phyloP scores from a whole-genome alignment of 148 eudicot genomes.

The Suaeda aralocaspica region DNA sequence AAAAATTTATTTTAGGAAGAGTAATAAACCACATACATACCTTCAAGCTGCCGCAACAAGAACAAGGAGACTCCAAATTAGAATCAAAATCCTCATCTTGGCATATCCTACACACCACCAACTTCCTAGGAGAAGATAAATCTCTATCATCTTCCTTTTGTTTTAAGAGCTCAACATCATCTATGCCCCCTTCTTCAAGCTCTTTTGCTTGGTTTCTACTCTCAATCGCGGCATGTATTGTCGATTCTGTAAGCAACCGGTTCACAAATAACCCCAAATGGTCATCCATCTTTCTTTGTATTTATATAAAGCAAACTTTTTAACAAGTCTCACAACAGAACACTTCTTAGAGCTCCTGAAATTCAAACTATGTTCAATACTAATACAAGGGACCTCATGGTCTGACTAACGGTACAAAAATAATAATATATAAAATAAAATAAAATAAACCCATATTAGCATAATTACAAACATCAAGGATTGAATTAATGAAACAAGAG shows the following conservation, averaged over 20 bases:
- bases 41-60: slow-evolving; percentile 97
- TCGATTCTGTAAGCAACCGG: slow-evolving; percentile 85
- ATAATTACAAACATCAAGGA: neutral
- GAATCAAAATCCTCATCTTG: slow-evolving; percentile 86
- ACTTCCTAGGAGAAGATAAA: slow-evolving; percentile 43
- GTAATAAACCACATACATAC: slow-evolving; percentile 15
- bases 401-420: no score
- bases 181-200: slow-evolving; percentile 30
- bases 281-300: slow-evolving; percentile 90
- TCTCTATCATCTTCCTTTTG: slow-evolving; percentile 27
- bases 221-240: slow-evolving; percentile 80
- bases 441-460: neutral
- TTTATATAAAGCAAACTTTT: neutral
- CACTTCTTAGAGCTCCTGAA: slow-evolving; percentile 13
- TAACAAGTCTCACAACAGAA: neutral
- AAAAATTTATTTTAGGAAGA: no score
- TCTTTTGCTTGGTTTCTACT: slow-evolving; percentile 43
- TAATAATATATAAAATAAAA: neutral
- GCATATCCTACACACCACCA: slow-evolving; percentile 93
- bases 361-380: neutral
- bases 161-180: slow-evolving; percentile 28
- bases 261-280: slow-evolving; percentile 83
- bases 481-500: neutral
- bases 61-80: slow-evolving; percentile 90
- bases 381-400: neutral